These are phyloP conservation scores for Magnusiomyces sp. DNA, from an alignment of 1,139 yeast genomes.

Conservation along the genomic window DNA sequence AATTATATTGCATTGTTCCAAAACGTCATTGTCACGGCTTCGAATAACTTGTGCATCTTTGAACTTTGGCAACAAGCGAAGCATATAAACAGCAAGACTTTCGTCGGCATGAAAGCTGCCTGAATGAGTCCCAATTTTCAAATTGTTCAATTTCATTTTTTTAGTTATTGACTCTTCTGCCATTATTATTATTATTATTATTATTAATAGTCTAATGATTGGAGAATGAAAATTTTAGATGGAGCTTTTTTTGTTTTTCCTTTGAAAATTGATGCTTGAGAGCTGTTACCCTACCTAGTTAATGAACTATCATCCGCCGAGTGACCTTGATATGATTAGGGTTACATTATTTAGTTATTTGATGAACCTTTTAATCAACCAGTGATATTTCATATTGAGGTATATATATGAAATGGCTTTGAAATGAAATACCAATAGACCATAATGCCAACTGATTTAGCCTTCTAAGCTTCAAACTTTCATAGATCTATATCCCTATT, in stretches of 20 bases:
- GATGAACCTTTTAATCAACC: too few relatives aligned
- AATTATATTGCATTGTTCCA: slow-evolving; percentile 85
- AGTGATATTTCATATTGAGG: too few relatives aligned
- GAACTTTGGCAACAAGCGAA: slow-evolving; percentile 63
- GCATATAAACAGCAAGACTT: slow-evolving; percentile 87
- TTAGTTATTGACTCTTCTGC: not conserved
- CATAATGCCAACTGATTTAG: too few relatives aligned
- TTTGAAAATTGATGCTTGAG: not conserved
- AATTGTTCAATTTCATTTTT: slow-evolving; percentile 16
- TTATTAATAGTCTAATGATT: not conserved
- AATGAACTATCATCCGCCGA: too few relatives aligned
- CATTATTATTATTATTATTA: too few relatives aligned
- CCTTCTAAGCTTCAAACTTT: too few relatives aligned
- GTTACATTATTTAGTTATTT: too few relatives aligned
- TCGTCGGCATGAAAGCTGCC: slow-evolving; percentile 98
- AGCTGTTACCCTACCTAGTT: not conserved
- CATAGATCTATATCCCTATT: too few relatives aligned
- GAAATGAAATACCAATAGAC: too few relatives aligned
- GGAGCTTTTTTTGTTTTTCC: not conserved
- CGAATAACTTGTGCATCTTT: slow-evolving; percentile 61
- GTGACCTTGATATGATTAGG: too few relatives aligned
- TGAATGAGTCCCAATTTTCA: slow-evolving; percentile 78
- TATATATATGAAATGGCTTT: too few relatives aligned
- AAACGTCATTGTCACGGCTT: slow-evolving; percentile 70
- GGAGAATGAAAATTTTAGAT: not conserved